Base-by-base conservation (phyloP, 2,329 filamentous ascomycete species). In the Xylariaceae sp. region DNA sequence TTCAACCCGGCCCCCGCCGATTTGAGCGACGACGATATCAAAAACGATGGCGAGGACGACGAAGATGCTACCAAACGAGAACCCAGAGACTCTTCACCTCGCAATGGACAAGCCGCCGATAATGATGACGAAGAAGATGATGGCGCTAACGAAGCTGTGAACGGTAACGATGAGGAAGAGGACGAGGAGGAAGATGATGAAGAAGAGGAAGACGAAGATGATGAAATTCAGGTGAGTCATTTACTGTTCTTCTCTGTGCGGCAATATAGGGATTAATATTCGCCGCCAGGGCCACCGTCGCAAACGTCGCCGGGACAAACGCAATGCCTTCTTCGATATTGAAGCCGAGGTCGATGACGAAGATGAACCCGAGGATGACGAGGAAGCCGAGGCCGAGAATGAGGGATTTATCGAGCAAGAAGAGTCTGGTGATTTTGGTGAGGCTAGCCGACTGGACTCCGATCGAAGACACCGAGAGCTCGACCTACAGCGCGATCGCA, bases 341-440 rank as follows among this genome's bases (percentile, higher is more conserved):
- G 94, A 99, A 80, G 94, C 94, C 71, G 94, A 97, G 75, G 94
- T 99, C 64, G 94, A 97, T 68, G 94, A 96, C 60, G 92, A 96
- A 65, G 92, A 96, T 64, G 89, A 60, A 18, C 46, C 50, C 67
- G 94, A 99, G 79, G 94, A 94, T 71, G 94, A 97, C 75, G 94
- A 99, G 63, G 94, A 97, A 68, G 94, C 96, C 59, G 92, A 96
- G 64, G 92, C 96, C 64, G 89, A 88, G 62, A 85, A 87, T 47
- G 91, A 91, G 52, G 88, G 90, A 62, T 91, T 94, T 70, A 92
- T 92, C 69, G 89, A 91, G 62, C 90, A 96, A 70, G 89, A 90
- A 59, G 92, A 97, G 70, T 91, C 91, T 6, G 92, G 96, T 72
- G 93, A 97, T 69, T 79, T 93, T 30, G 88, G 87, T 65, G 91